Conservation (phyloP, 768 basidiomycete genomes). For the Galerina marginata region DNA sequence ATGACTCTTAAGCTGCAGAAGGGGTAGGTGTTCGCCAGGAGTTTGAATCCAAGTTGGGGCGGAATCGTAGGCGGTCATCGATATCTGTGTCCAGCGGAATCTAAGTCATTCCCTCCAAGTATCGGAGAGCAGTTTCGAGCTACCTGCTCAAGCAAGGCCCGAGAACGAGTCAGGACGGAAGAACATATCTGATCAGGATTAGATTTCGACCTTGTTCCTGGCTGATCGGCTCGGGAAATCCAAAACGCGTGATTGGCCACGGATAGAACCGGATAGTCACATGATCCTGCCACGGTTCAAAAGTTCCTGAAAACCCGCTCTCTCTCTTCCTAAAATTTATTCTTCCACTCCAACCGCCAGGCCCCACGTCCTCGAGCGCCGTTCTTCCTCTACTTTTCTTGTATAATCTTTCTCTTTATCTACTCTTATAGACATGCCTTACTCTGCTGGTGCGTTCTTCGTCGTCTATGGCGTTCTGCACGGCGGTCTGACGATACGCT, state of each 20-base stretch:
- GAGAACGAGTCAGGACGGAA: too few relatives aligned
- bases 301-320: constrained; percentile 24
- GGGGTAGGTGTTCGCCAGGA: too few relatives aligned
- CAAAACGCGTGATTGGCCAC: constrained; percentile 30
- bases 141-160: too few relatives aligned
- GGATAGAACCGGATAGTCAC: constrained; percentile 38
- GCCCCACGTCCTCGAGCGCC: constrained; percentile 6
- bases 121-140: too few relatives aligned
- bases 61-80: too few relatives aligned
- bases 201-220: too few relatives aligned
- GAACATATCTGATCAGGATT: too few relatives aligned
- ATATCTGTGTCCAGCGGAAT: too few relatives aligned
- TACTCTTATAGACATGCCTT: constrained; percentile 41
- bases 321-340: constrained; percentile 16
- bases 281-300: constrained; percentile 29
- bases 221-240: constrained; percentile 9
- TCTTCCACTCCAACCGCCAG: constrained; percentile 22
- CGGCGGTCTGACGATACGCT: constrained; percentile 17
- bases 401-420: constrained; percentile 29
- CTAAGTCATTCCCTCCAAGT: too few relatives aligned
- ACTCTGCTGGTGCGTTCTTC: constrained; percentile 42
- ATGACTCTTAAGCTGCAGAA: too few relatives aligned
- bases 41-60: too few relatives aligned
- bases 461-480: constrained; percentile 48
- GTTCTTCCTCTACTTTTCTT: constrained; percentile 20